Evolutionary conservation across 805 yeast species (phyloP).

Genomic region (Naumovozyma baii): DNA sequence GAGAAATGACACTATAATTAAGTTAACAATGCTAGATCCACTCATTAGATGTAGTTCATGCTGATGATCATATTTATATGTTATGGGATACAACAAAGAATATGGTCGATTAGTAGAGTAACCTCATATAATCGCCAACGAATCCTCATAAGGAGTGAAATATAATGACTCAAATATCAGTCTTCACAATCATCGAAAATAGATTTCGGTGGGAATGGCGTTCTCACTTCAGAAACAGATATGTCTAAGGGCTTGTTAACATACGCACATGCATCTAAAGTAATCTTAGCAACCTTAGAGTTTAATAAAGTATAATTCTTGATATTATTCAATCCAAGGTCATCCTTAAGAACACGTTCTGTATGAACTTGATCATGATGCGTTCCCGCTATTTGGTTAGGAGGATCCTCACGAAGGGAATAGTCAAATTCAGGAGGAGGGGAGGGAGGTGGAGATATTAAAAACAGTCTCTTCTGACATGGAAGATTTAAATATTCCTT

Average conservation of each 20-base stretch:
- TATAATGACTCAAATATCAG: too few relatives aligned
- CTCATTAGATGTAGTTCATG: too few relatives aligned
- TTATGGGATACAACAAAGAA: too few relatives aligned
- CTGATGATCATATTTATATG: too few relatives aligned
- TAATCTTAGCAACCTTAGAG: conserved; percentile 15
- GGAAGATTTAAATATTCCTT: conserved; percentile 29
- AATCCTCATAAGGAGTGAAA: too few relatives aligned
- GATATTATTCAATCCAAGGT: background rate
- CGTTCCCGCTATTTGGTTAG: conserved; percentile 9
- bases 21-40: too few relatives aligned
- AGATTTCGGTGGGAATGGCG: conserved; percentile 33
- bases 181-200: conserved; percentile 29
- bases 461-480: conserved; percentile 26
- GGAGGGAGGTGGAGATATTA: conserved; percentile 36
- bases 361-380: background rate
- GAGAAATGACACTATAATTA: too few relatives aligned
- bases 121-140: too few relatives aligned
- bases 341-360: background rate
- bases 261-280: conserved; percentile 13
- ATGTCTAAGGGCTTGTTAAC: background rate
- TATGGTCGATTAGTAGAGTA: too few relatives aligned
- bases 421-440: conserved; percentile 36
- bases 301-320: conserved; percentile 9
- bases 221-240: conserved; percentile 16
- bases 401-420: conserved; percentile 31